Percentiles rank a stretch among this genome's conserved stretches.
phyloP scores from a whole-genome alignment of 2,329 filamentous ascomycete genomes.

The Xylariaceae sp. region DNA sequence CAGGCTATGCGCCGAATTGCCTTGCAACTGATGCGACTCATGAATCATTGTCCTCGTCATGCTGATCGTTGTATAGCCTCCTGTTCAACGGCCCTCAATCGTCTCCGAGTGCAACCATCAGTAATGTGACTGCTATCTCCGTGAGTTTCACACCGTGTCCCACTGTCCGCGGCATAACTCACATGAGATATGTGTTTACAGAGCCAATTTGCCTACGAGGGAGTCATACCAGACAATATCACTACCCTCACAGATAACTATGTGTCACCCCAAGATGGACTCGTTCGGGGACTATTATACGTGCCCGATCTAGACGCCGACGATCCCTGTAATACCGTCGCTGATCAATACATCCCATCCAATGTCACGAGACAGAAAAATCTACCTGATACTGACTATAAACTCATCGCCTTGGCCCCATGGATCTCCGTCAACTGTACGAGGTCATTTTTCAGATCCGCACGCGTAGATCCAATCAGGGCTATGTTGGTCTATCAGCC shows the following conservation, averaged over 20 bases:
- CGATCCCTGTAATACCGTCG: constrained; percentile 60
- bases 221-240: constrained; percentile 54
- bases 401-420: constrained; percentile 77
- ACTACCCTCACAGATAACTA: constrained; percentile 72
- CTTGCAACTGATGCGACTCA: no score
- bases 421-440: constrained; percentile 78
- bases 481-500: constrained; percentile 63
- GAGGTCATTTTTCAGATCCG: constrained; percentile 62
- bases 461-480: constrained; percentile 55
- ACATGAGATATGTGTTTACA: constrained; percentile 13
- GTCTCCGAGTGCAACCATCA: constrained; percentile 51
- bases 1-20: no score
- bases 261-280: constrained; percentile 53
- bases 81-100: constrained; percentile 58
- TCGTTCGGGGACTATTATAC: constrained; percentile 77
- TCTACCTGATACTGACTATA: constrained; percentile 65
- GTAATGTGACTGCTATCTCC: constrained; percentile 54
- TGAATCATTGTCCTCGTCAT: neutral
- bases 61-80: constrained; percentile 39
- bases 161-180: constrained; percentile 12
- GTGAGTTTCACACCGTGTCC: constrained; percentile 35
- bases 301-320: constrained; percentile 64
- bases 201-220: constrained; percentile 49
- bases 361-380: constrained; percentile 73
- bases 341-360: constrained; percentile 62